Evolutionary conservation across 2,329 filamentous ascomycete species (phyloP).

Genomic region (Talaromyces atroroseus): DNA sequence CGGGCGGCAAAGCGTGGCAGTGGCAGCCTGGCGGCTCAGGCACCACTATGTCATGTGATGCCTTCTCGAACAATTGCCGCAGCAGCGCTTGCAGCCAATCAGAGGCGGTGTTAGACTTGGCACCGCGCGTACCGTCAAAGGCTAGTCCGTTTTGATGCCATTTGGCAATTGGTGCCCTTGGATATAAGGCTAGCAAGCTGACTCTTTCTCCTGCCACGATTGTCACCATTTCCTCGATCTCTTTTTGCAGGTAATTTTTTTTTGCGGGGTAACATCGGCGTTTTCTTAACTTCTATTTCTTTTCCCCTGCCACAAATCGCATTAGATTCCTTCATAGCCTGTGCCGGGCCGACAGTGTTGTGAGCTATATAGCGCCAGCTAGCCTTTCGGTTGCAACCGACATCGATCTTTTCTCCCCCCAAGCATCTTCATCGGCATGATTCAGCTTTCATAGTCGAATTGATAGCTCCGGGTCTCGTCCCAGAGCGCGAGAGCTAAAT

Average conservation of each 20-base stretch:
- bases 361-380: neutral
- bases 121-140: neutral
- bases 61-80: neutral
- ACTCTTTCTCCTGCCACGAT: neutral
- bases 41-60: neutral
- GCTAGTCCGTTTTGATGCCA: neutral
- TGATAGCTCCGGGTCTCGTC: conserved; percentile 13
- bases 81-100: neutral
- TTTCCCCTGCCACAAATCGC: neutral
- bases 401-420: neutral
- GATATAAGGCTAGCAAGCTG: neutral
- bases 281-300: neutral
- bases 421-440: conserved; percentile 9
- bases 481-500: conserved; percentile 48
- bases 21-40: neutral
- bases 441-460: conserved; percentile 8
- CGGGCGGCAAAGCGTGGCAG: neutral
- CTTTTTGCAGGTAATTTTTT: neutral
- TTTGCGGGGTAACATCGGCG: neutral
- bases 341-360: neutral
- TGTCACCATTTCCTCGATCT: neutral
- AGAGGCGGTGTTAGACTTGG: neutral
- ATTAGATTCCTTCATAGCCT: neutral
- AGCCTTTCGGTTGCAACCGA: neutral
- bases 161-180: neutral